phyloP scores from a whole-genome alignment of 192 early-diverging fungal species.

The Podila epigama region DNA sequence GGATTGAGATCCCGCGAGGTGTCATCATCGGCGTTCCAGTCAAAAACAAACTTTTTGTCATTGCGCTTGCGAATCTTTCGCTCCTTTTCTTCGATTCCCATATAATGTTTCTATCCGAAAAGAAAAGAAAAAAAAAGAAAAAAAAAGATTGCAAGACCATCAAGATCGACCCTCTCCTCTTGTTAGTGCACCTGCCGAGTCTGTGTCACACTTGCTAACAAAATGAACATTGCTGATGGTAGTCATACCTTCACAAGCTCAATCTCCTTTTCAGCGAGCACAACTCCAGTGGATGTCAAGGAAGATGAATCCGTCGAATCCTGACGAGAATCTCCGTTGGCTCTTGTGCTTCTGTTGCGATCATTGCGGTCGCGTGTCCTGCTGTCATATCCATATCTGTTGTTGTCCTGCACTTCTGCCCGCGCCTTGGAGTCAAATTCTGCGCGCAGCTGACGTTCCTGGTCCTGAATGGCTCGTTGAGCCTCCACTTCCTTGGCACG shows the following conservation, averaged over 20 bases:
- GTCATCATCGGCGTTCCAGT: conserved; percentile 96
- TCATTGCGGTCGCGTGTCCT: conserved; percentile 20
- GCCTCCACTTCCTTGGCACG: conserved; percentile 84
- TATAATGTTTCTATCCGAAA: conserved; percentile 72
- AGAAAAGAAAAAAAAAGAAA: neutral
- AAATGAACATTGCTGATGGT: no score
- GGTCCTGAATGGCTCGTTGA: conserved; percentile 64
- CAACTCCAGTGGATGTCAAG: conserved; percentile 14
- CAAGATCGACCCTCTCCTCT: no score
- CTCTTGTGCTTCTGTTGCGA: neutral
- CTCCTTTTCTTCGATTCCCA: conserved; percentile 79
- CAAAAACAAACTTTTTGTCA: conserved; percentile 97
- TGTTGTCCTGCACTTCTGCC: conserved; percentile 54
- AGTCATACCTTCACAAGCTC: conserved; percentile 30
- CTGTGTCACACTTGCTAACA: neutral
- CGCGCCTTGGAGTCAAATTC: conserved; percentile 62
- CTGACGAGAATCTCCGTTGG: conserved; percentile 11
- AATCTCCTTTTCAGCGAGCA: conserved; percentile 38
- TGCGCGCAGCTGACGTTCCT: conserved; percentile 63
- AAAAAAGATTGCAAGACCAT: neutral
- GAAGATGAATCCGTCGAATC: neutral
- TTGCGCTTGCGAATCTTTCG: conserved; percentile 84
- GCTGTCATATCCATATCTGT: conserved; percentile 40
- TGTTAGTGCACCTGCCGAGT: no score
- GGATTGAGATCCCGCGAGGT: conserved; percentile 94